These are phyloP conservation scores for Penicillium sp. DNA, from an alignment of 2,329 filamentous ascomycete genomes.

Conservation along the genomic window DNA sequence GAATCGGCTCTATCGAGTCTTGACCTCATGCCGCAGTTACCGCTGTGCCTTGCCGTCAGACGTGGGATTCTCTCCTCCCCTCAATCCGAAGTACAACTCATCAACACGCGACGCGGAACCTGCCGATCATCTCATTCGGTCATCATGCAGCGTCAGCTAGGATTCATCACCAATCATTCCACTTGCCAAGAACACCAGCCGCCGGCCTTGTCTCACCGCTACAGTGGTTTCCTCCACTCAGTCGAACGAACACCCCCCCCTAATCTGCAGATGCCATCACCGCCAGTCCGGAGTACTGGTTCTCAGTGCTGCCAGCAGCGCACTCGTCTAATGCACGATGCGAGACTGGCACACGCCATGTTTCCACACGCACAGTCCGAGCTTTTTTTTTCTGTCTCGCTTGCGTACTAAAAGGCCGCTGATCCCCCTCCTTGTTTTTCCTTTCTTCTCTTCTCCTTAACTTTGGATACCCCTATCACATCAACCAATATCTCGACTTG, in stretches of 20 bases:
- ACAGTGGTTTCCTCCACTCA: conserved; percentile 22
- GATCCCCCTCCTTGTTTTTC: conserved; percentile 17
- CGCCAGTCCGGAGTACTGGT: conserved; percentile 19
- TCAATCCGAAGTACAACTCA: conserved; percentile 4
- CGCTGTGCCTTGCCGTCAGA: conserved; percentile 13
- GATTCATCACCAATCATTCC: conserved; percentile 21
- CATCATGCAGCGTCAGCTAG: conserved; percentile 25
- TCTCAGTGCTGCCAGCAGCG: conserved; percentile 24
- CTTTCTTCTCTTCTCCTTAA: conserved; percentile 18
- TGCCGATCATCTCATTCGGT: conserved; percentile 25
- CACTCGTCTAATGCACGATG: conserved; percentile 19
- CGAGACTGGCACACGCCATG: conserved; percentile 24
- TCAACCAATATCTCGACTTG: conserved; percentile 2
- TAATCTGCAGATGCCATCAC: conserved; percentile 22
- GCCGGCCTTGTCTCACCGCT: conserved; percentile 26
- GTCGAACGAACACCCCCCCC: conserved; percentile 16
- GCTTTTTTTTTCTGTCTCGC: conserved; percentile 9
- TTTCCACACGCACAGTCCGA: conserved; percentile 17
- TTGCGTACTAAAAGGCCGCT: conserved; percentile 24
- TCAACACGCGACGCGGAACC: conserved; percentile 13
- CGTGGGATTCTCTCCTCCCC: conserved; percentile 23
- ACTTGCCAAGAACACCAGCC: conserved; percentile 19
- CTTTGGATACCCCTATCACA: conserved; percentile 18
- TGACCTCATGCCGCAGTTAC: conserved; percentile 7
- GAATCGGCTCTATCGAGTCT: not conserved